These are phyloP conservation scores for Solanum chacoense DNA, from an alignment of 305 asterid genomes.

Conservation along the genomic window DNA sequence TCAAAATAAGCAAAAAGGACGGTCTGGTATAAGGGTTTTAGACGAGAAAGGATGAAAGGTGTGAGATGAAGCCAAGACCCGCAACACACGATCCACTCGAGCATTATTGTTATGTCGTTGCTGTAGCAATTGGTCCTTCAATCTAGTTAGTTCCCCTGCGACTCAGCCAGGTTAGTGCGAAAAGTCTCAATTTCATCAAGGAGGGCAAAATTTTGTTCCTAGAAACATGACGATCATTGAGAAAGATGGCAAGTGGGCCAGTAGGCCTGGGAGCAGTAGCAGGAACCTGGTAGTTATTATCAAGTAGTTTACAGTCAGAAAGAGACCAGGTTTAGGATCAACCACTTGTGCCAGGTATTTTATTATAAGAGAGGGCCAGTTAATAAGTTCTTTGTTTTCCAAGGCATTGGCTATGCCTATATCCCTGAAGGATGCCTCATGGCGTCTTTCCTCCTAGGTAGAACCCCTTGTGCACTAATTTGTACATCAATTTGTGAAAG, in stretches of 20 bases:
- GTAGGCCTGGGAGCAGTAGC: background rate
- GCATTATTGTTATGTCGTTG: background rate
- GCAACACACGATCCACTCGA: background rate
- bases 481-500: background rate
- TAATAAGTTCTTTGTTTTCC: too few relatives aligned
- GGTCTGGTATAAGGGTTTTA: background rate
- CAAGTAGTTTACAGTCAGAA: background rate
- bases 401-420: background rate
- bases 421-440: background rate
- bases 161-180: background rate
- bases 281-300: background rate
- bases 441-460: rapidly evolving
- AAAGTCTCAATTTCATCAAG: background rate
- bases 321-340: background rate
- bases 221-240: background rate
- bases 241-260: background rate
- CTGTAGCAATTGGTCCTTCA: background rate
- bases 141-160: background rate
- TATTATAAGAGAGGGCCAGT: background rate
- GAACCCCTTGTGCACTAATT: background rate
- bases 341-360: background rate
- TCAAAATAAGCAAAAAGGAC: background rate
- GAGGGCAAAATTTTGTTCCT: background rate
- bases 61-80: rapidly evolving
- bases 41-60: background rate